Percentiles rank a stretch among this genome's conserved stretches.
Conservation (phyloP, 2,329 filamentous ascomycete species). For the Aspergillus costaricaensis region DNA sequence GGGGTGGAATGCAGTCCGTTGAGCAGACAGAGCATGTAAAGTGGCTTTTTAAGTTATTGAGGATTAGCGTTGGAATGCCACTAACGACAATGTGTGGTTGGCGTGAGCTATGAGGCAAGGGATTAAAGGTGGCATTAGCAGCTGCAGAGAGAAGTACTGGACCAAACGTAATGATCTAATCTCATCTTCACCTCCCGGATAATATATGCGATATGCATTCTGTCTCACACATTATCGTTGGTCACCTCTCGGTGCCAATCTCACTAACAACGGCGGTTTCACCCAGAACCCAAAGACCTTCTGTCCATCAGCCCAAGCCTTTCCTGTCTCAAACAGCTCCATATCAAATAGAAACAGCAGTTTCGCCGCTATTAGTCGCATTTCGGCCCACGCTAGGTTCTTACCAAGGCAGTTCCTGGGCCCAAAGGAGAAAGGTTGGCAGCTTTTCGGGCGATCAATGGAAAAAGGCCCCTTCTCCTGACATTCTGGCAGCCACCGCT, state of each 20-base stretch:
- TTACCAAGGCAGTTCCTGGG: conserved; percentile 34
- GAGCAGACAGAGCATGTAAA: too few species aligned
- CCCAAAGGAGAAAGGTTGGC: conserved; percentile 36
- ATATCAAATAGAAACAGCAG: not conserved
- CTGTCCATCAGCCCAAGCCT: not conserved
- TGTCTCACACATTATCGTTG: too few species aligned
- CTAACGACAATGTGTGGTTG: too few species aligned
- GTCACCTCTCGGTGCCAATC: not conserved
- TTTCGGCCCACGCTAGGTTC: conserved; percentile 15
- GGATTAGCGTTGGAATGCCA: too few species aligned
- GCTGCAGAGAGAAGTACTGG: too few species aligned
- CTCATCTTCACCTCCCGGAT: not conserved
- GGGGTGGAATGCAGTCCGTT: too few species aligned
- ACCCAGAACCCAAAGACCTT: conserved; percentile 10
- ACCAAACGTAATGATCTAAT: too few species aligned
- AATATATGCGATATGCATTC: too few species aligned
- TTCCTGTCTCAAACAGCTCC: not conserved
- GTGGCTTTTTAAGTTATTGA: too few species aligned
- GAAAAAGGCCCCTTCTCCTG: not conserved
- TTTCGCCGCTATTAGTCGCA: conserved; percentile 9
- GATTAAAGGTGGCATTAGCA: too few species aligned
- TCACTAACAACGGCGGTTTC: not conserved
- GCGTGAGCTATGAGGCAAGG: too few species aligned
- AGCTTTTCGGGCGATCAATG: conserved; percentile 18
- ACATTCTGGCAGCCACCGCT: not conserved